These are phyloP conservation scores for Hypoxylon cercidicola DNA, from an alignment of 495 filamentous ascomycete genomes.

Conservation along the genomic window DNA sequence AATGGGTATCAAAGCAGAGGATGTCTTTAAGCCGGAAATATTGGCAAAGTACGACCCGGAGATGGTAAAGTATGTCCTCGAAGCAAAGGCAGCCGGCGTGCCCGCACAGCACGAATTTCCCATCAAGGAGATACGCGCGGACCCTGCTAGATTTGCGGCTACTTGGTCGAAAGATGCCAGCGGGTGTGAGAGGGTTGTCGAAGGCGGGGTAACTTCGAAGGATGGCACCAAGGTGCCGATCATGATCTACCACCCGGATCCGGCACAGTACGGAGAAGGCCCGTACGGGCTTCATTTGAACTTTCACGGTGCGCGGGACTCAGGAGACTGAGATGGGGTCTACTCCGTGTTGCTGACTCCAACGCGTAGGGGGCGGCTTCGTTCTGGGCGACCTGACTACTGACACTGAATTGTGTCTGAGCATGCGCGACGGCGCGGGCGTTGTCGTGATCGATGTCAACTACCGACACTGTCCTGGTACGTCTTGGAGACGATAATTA, in stretches of 20 bases:
- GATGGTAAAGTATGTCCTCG: conserved; percentile 29
- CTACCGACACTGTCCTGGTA: conserved; percentile 62
- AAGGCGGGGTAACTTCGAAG: conserved; percentile 50
- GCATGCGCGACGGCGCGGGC: conserved; percentile 55
- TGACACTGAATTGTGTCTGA: conserved; percentile 57
- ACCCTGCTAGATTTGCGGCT: conserved; percentile 51
- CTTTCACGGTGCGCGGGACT: conserved; percentile 53
- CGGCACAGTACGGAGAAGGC: conserved; percentile 46
- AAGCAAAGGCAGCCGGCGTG: conserved; percentile 9
- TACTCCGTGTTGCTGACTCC: conserved; percentile 9
- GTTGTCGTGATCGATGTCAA: conserved; percentile 61
- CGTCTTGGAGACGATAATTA: background rate
- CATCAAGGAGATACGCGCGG: conserved; percentile 54
- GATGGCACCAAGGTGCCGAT: conserved; percentile 55
- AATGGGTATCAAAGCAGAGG: conserved; percentile 23
- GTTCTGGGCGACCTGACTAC: conserved; percentile 59
- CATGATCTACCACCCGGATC: conserved; percentile 58
- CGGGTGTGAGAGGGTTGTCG: conserved; percentile 49
- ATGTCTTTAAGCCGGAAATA: conserved; percentile 34
- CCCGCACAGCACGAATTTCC: conserved; percentile 49
- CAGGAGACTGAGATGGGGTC: background rate
- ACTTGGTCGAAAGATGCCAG: conserved; percentile 51
- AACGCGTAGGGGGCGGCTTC: conserved; percentile 51
- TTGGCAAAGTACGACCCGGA: conserved; percentile 34
- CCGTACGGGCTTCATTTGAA: conserved; percentile 62